A percentile compares a stretch with the other conserved stretches of the same genome.
phyloP scores from a whole-genome alignment of 768 basidiomycete species.

The Lactifluus hygrophoroides region DNA sequence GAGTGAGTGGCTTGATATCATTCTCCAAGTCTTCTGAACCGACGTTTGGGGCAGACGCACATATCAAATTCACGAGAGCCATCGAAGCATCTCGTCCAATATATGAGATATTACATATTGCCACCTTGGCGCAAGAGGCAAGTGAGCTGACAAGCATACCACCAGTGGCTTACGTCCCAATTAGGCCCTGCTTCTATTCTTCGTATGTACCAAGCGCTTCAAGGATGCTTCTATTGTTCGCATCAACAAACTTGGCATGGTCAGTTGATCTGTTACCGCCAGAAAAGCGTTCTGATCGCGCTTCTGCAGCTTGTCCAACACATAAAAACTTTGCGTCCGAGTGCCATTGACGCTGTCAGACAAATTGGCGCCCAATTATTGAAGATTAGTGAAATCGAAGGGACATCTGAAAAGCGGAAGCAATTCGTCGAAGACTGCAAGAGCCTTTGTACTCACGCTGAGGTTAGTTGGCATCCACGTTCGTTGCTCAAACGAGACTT shows the following conservation, averaged over 20 bases:
- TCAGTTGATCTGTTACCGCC: constrained; percentile 29
- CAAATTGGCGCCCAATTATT: constrained; percentile 48
- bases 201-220: constrained; percentile 65
- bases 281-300: constrained; percentile 2
- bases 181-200: constrained; percentile 66
- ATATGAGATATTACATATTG: constrained; percentile 60
- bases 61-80: constrained; percentile 40
- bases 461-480: constrained; percentile 28
- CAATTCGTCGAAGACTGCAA: constrained; percentile 44
- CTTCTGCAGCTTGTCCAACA: constrained; percentile 50
- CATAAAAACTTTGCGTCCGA: constrained; percentile 53
- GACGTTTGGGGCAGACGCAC: constrained; percentile 38
- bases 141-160: neutral
- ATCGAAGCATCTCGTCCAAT: constrained; percentile 34
- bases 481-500: neutral
- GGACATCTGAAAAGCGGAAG: constrained; percentile 44
- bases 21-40: neutral
- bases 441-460: constrained; percentile 29
- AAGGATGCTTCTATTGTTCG: constrained; percentile 61
- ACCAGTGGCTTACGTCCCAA: neutral
- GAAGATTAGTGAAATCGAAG: constrained; percentile 44
- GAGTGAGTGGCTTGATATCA: neutral
- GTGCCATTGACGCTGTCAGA: constrained; percentile 43
- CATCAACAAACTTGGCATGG: constrained; percentile 62
- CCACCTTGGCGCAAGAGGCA: constrained; percentile 70